A percentile compares a stretch with the other conserved stretches of the same genome.
Evolutionary conservation across 345 rosid genomes (phyloP).

Genomic region (Odontarrhena argentea): DNA sequence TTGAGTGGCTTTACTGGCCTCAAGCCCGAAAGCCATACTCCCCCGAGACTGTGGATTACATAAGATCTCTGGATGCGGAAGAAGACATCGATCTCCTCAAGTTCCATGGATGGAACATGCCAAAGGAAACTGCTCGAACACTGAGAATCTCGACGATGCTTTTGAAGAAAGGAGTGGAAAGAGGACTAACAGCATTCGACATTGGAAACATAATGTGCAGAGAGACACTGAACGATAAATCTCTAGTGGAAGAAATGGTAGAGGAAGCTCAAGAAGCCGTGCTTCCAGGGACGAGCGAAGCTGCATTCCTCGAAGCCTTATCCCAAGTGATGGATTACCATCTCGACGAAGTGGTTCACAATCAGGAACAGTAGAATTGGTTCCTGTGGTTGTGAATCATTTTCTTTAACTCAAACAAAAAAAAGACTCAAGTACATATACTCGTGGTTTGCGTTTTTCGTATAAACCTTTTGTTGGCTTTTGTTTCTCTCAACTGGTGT

Average conservation of each 20-base stretch:
- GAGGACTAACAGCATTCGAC: slow-evolving; percentile 70
- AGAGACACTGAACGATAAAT: slow-evolving; percentile 58
- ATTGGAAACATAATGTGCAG: slow-evolving; percentile 87
- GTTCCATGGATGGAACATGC: slow-evolving; percentile 77
- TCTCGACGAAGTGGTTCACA: slow-evolving; percentile 35
- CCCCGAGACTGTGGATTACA: slow-evolving; percentile 54
- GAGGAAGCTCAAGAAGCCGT: slow-evolving; percentile 41
- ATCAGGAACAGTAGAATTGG: slow-evolving; percentile 41
- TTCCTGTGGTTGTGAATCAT: slow-evolving; percentile 22
- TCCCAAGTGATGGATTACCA: slow-evolving; percentile 38
- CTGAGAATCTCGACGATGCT: slow-evolving; percentile 83
- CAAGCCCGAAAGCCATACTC: slow-evolving; percentile 75
- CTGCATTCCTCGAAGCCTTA: slow-evolving; percentile 35
- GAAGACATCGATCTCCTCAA: slow-evolving; percentile 66
- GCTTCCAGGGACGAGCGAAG: slow-evolving; percentile 44
- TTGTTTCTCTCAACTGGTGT: slow-evolving; percentile 8
- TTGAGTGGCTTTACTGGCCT: slow-evolving; percentile 95
- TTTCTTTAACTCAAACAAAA: slow-evolving; percentile 9
- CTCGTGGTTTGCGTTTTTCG: slow-evolving; percentile 18
- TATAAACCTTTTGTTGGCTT: slow-evolving; percentile 22
- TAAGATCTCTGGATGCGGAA: slow-evolving; percentile 65
- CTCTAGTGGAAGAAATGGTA: slow-evolving; percentile 46
- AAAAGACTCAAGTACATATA: slow-evolving; percentile 30
- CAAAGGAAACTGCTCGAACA: slow-evolving; percentile 53
- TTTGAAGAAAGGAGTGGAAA: slow-evolving; percentile 72